Percentiles rank a stretch among this genome's conserved stretches.
phyloP scores from a whole-genome alignment of 2,329 filamentous ascomycete genomes.

The Trichophyton mentagrophytes region DNA sequence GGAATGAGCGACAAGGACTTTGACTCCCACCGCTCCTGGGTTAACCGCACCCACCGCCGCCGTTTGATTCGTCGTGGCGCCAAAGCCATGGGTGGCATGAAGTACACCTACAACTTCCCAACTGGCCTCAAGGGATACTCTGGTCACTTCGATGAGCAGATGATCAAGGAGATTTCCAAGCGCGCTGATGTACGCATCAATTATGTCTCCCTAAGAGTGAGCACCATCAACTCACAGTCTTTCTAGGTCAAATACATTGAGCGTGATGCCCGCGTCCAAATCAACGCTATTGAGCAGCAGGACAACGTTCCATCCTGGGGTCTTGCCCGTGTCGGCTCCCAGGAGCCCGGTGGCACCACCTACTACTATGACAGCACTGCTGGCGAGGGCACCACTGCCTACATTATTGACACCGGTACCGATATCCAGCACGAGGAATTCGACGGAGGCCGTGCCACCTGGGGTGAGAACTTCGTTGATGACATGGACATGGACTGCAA shows the following conservation, averaged over 20 bases:
- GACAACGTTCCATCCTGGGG: slow-evolving; percentile 22
- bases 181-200: neutral
- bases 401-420: slow-evolving; percentile 31
- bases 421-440: slow-evolving; percentile 25
- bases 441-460: slow-evolving; percentile 24
- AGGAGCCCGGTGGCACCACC: slow-evolving; percentile 14
- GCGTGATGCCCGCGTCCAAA: slow-evolving; percentile 7
- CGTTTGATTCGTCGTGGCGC: slow-evolving; percentile 1
- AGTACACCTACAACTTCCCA: slow-evolving; percentile 8
- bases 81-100: slow-evolving; percentile 4
- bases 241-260: slow-evolving; percentile 14
- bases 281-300: slow-evolving; percentile 13
- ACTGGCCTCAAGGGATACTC: slow-evolving; percentile 6
- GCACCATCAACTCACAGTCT: neutral
- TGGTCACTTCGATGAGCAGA: slow-evolving; percentile 9
- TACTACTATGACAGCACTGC: slow-evolving; percentile 27
- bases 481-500: slow-evolving; percentile 15
- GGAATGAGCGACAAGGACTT: slow-evolving; percentile 4
- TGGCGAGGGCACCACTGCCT: slow-evolving; percentile 26
- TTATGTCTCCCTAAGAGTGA: slow-evolving; percentile 12
- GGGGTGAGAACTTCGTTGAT: slow-evolving; percentile 24
- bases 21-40: slow-evolving; percentile 6
- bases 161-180: slow-evolving; percentile 6
- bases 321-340: slow-evolving; percentile 24
- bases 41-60: slow-evolving; percentile 3